Base-by-base conservation (phyloP, 495 filamentous ascomycete genomes). In the Penicillium subrubescens region DNA sequence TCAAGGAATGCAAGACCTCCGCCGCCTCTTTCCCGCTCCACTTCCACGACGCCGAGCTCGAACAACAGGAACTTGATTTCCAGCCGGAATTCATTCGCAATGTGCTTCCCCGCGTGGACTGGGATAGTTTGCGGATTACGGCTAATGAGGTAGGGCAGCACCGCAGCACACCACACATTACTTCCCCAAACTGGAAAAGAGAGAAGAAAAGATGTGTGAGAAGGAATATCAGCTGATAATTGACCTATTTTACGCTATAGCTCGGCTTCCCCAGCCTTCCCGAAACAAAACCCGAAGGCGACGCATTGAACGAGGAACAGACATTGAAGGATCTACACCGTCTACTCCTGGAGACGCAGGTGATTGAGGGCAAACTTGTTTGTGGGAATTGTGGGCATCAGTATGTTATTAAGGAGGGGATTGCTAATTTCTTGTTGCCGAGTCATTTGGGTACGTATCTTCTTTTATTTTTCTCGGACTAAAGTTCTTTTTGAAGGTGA, bases 361-460 rank as follows among this genome's bases (percentile, higher is more conserved):
- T 98, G 21, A 82, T 82, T 56, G 90, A 92, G 75, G 95, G 95
- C 7, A 94, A 90, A 73, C 81, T 99, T 62, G 88, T 93, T 27
- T 99, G 95, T 73, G 93, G 88, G 54, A 90, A 90, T 73, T 98
- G 95, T 78, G 91, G 91, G 61, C 93, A 98, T 75, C 89, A 94
- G 77, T 98, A 98, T 77, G 86, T 87, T 69, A 89, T 99, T 46
- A 90, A 92, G 72, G 93, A 98, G 77, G 96, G 95, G 25, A 96
- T 98, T 70, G 92, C 93, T 51, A 98, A 98, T 75, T 99, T 99
- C 72, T 80, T 99, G 67, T 79, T 99, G 73, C 95, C 95, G 19
- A 94, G 89, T 70, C 95, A 98, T 81, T 77, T 98, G 70, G 95
- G 92, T 88, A 65, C 57, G 75, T 56, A 11, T 19, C 17, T 53